Evolutionary conservation across 2,329 filamentous ascomycete species (phyloP).

Genomic region (Penicillium sp.): DNA sequence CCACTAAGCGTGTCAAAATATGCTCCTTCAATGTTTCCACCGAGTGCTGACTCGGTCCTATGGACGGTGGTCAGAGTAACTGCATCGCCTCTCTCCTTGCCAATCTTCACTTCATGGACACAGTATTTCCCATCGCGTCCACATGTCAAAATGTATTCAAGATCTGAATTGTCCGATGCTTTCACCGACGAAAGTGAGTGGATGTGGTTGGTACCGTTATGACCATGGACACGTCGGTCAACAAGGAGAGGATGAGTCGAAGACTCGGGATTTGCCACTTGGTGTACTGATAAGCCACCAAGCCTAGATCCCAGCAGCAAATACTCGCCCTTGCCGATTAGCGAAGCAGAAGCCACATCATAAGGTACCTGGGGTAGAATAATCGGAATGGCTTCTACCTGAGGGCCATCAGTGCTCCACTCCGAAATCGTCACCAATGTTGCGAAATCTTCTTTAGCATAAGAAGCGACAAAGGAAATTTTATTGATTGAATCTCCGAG

Average conservation of each 20-base stretch:
- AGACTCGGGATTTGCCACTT: constrained; percentile 17
- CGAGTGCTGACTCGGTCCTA: constrained; percentile 68
- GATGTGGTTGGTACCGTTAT: constrained; percentile 71
- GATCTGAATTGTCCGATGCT: constrained; percentile 13
- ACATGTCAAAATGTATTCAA: constrained; percentile 62
- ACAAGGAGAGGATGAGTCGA: constrained; percentile 24
- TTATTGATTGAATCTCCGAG: neutral
- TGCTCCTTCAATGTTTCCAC: constrained; percentile 73
- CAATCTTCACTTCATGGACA: constrained; percentile 53
- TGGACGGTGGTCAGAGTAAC: constrained; percentile 58
- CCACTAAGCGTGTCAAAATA: constrained; percentile 53
- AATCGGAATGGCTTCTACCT: constrained; percentile 36
- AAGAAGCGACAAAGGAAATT: constrained; percentile 29
- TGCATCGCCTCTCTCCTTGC: constrained; percentile 27
- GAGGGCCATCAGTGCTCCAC: constrained; percentile 29
- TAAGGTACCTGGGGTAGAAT: constrained; percentile 46
- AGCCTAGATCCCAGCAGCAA: constrained; percentile 58
- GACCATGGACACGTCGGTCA: constrained; percentile 45
- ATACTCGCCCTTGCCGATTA: constrained; percentile 32
- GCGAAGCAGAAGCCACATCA: constrained; percentile 52
- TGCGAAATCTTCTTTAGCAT: constrained; percentile 26
- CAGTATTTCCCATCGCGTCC: constrained; percentile 76
- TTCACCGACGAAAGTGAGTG: constrained; percentile 17
- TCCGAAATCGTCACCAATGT: constrained; percentile 29
- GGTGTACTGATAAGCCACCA: constrained; percentile 56